Evolutionary conservation across 768 basidiomycete species (phyloP), one percentile per base, ranked within the genome.

Genomic region (Lepiota brunneoincarnata): DNA sequence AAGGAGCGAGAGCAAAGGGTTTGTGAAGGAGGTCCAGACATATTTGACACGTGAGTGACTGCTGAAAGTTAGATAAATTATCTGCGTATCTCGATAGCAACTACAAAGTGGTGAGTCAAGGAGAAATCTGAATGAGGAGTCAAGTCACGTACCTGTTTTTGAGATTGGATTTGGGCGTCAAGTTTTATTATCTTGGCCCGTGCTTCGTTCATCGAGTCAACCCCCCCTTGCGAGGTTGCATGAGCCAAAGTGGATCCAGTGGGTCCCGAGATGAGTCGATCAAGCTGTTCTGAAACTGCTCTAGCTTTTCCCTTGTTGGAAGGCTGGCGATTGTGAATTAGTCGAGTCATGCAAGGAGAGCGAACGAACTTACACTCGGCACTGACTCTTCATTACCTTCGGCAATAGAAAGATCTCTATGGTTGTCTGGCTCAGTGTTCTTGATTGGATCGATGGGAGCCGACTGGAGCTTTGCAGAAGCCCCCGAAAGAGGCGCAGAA

Each of bases 1-100:
- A 91, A 0, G 89, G 88, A 0, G 86, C 77, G 17, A 90, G 80
- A 0, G 87, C 83, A 58, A 81, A 91, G 0, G 90, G 89, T 58
- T 79, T 81, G 65, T 86, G 75, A 65, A 92, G 74, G 20, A 88
- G 71, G 60, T 90, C 88, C 23, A 91, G 73, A 63, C 90, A 92
- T 57, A 92, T 85, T 65, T 91, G 87, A 56, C 90, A 92, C 11
- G 82, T 87, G 21, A 89, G 66, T 0, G 84, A 77, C 57, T 86
- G 82, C 7, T 83, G 81, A 39, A 89, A 60, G 52, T 81, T 73
- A 3, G 65, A 64, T n/a, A 88, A 59, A 20, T 83, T 69, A 7
- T 70, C 60, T 69, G 84, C 75, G 58, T 90, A 83, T 56, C 73
- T 73, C 18, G 70, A 60, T 37, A 87, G 69, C 52, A 81, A 66